Evolutionary conservation across 106 monocot species (phyloP), one percentile per base, ranked within the genome.

Genomic region (Allium cepa): DNA sequence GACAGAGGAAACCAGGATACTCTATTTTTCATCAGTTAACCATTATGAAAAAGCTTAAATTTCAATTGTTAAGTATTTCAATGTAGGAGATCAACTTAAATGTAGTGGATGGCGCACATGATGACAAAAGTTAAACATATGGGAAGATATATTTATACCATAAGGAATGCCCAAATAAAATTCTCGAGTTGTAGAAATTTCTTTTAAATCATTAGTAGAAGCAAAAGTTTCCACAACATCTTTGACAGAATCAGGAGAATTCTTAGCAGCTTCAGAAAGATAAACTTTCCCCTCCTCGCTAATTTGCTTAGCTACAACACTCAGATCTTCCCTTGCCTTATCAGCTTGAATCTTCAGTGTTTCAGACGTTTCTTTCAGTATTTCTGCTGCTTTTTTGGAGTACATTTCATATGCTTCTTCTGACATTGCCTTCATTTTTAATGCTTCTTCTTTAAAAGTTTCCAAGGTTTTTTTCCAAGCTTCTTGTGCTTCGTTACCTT

Each of bases 121-220:
- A 36, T 36, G 36, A 36, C 36, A 36, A 5, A 36, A 36, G 0
- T 4, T 36, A 36, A 36, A 36, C 36, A 36, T 36, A 36, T 36
- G 36, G 36, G 36, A 36, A 36, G 52, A 26, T 27, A 36, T 11
- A 70, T 53, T 55, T 71, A 62, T 92, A 97, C 96, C 96, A 71
- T 89, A 97, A 10, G 87, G 84, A 77, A 97, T 83, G 18, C 92
- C 96, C 60, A 97, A 59, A 50, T 97, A 68, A 75, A 79, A 97
- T 69, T 97, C 96, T 56, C 73, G 68, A 49, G 82, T 64, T 46
- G 71, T 59, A 60, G 83, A 84, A 8, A 80, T 11, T 12, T 78
- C 76, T 66, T 77, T 97, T 64, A 92, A 72, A 8, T 87, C 80
- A 72, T 66, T 59, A 56, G 75, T 36, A 16, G 77, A 69, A 46